Evolutionary conservation across 1,284 basidiomycete genomes (phyloP).

Genomic region (Cryptococcus depauperatus): DNA sequence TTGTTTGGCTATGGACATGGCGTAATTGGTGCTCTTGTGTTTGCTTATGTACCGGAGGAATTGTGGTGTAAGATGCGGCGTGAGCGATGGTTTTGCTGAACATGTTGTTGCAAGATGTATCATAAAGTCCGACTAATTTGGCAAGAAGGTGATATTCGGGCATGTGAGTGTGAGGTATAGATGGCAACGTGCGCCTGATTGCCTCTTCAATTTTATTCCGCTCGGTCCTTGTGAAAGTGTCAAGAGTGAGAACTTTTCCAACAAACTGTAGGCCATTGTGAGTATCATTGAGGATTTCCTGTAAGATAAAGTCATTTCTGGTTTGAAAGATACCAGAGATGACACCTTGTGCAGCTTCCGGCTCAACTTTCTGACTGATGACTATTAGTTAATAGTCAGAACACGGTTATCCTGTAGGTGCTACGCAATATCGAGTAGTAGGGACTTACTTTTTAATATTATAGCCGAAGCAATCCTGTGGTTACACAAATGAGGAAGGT

Average conservation of each 20-base stretch:
- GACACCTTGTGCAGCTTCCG: slow-evolving; percentile 63
- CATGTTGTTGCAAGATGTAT: neutral
- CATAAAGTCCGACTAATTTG: slow-evolving; percentile 72
- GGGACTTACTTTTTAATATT: slow-evolving; percentile 59
- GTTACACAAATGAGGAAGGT: slow-evolving; percentile 90
- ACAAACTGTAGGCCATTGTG: slow-evolving; percentile 93
- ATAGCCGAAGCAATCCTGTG: slow-evolving; percentile 95
- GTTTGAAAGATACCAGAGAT: slow-evolving; percentile 78
- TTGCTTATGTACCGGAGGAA: neutral
- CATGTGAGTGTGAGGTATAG: slow-evolving; percentile 76
- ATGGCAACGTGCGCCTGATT: slow-evolving; percentile 76
- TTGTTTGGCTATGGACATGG: neutral
- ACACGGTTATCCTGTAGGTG: too few species aligned
- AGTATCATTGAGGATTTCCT: slow-evolving; percentile 87
- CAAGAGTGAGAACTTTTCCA: slow-evolving; percentile 81
- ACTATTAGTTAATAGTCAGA: slow-evolving; percentile 38
- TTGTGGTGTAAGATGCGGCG: neutral
- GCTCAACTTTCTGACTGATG: slow-evolving; percentile 83
- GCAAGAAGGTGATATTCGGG: slow-evolving; percentile 85
- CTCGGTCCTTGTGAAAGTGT: slow-evolving; percentile 64
- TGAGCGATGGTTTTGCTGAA: neutral
- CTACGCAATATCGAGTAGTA: neutral
- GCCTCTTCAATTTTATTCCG: slow-evolving; percentile 68
- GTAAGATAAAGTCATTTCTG: slow-evolving; percentile 74
- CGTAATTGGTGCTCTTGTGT: neutral